Conservation (phyloP, 257 asterid species). For the Orobanche coerulescens region DNA sequence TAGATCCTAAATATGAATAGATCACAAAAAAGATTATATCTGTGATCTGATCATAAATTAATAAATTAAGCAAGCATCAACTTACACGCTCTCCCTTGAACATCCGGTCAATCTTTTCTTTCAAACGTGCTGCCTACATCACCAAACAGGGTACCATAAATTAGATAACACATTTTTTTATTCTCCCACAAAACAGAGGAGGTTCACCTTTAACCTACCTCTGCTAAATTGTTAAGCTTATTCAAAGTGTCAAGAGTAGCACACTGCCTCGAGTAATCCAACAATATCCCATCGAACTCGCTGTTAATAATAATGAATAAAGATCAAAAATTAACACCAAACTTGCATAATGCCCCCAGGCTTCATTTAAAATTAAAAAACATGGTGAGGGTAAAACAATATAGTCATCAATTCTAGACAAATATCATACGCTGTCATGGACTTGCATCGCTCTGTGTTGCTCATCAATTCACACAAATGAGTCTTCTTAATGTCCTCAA, state of each 20-base stretch:
- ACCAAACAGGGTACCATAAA: constrained; percentile 22
- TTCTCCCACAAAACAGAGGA: constrained; percentile 1
- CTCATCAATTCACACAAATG: constrained; percentile 85
- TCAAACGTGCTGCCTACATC: constrained; percentile 72
- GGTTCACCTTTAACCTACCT: constrained; percentile 40
- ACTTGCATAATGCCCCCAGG: background rate
- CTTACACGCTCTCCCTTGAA: constrained; percentile 89
- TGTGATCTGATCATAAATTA: background rate
- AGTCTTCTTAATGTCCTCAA: constrained; percentile 65
- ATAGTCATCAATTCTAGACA: background rate
- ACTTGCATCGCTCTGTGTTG: constrained; percentile 63
- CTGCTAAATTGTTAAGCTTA: constrained; percentile 63
- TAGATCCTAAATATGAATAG: background rate
- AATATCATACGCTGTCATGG: constrained; percentile 74
- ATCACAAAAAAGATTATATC: too few species aligned
- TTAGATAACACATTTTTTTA: background rate
- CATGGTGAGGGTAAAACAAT: background rate
- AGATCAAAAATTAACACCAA: constrained; percentile 4
- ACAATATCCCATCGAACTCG: constrained; percentile 66
- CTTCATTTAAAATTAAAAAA: constrained; percentile 13
- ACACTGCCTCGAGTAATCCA: constrained; percentile 89
- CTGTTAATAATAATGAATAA: constrained; percentile 31
- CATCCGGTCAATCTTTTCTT: constrained; percentile 75
- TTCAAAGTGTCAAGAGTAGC: constrained; percentile 65
- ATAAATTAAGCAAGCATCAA: constrained; percentile 12